Percentiles rank a stretch among this genome's conserved stretches.
These are phyloP conservation scores for Saccharum spontaneum DNA, from an alignment of 176 grass and related monocot genomes.

Conservation along the genomic window DNA sequence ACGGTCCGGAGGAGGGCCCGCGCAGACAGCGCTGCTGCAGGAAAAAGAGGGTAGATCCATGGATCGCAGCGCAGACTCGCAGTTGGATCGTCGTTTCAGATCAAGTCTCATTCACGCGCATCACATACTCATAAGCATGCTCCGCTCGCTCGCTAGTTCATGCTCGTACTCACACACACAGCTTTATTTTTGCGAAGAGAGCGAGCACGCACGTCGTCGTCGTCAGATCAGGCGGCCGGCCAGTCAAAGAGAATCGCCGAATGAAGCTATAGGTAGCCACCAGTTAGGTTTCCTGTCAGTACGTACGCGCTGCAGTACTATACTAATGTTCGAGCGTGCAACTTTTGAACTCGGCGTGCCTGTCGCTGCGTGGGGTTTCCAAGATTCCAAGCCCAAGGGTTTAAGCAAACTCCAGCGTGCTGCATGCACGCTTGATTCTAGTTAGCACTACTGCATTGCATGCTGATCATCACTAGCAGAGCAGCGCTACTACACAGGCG, in stretches of 20 bases:
- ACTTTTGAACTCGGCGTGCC: slow-evolving; percentile 31
- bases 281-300: slow-evolving; percentile 13
- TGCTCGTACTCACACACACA: not conserved
- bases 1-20: not conserved
- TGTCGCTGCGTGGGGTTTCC: not conserved
- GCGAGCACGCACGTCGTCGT: not conserved
- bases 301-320: not conserved
- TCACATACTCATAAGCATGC: not conserved
- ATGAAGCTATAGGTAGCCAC: not conserved
- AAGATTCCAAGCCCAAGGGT: slow-evolving; percentile 26
- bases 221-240: not conserved
- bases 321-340: slow-evolving; percentile 25
- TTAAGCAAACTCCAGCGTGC: not conserved
- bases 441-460: not conserved
- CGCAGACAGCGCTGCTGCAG: not conserved
- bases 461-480: not conserved
- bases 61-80: not conserved
- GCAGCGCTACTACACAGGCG: not conserved
- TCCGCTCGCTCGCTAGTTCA: not conserved
- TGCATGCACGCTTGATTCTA: not conserved
- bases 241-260: slow-evolving; percentile 32
- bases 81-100: not conserved
- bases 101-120: not conserved
- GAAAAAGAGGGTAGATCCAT: not conserved
- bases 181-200: not conserved